Evolutionary conservation across 257 asterid species (phyloP).

Genomic region (Anisodus tanguticus): DNA sequence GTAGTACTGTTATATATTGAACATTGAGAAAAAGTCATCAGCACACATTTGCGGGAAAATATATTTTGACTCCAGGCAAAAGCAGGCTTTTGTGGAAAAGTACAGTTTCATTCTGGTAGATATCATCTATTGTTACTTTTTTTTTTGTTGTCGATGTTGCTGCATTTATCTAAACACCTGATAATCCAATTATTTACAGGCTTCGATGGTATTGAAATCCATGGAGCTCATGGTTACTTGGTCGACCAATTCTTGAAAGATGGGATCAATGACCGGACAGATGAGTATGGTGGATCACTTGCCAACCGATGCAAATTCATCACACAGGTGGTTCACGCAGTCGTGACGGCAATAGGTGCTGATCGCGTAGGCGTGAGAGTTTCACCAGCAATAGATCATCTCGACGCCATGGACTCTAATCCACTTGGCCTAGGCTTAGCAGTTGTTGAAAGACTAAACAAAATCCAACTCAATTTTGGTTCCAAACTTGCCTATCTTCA

Average conservation of each 20-base stretch:
- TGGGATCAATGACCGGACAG: constrained; percentile 84
- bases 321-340: constrained; percentile 62
- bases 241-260: constrained; percentile 87
- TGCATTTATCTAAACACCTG: not conserved
- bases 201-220: constrained; percentile 35
- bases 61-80: no score
- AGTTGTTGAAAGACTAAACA: constrained; percentile 70
- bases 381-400: constrained; percentile 94
- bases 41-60: no score
- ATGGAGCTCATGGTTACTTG: constrained; percentile 84
- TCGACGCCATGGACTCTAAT: constrained; percentile 85
- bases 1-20: no score
- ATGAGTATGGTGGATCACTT: constrained; percentile 82
- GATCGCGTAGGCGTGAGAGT: constrained; percentile 77
- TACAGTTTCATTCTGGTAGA: not conserved
- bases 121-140: not conserved
- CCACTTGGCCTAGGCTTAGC: constrained; percentile 78
- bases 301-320: constrained; percentile 78
- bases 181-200: not conserved
- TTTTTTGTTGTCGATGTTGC: not conserved
- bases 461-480: constrained; percentile 49
- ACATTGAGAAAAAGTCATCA: no score
- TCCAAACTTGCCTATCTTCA: constrained; percentile 77
- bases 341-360: constrained; percentile 71
- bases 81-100: constrained; percentile 29